phyloP scores from a whole-genome alignment of 1,284 basidiomycete genomes.

The Cutaneotrichosporon sp. region DNA sequence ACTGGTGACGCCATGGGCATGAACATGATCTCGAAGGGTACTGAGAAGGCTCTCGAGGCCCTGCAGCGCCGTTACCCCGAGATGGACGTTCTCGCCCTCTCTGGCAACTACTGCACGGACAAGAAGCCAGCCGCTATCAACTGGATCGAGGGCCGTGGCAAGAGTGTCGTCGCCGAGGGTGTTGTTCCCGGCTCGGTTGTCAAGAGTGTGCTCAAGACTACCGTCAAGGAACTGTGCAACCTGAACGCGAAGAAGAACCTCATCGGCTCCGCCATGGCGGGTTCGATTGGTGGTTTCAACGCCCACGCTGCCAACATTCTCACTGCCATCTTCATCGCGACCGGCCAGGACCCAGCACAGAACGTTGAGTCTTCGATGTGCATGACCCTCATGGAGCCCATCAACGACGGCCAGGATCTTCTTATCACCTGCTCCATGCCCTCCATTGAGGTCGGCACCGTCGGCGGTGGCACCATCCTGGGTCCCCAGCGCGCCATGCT shows the following conservation, averaged over 20 bases:
- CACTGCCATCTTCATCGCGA: conserved; percentile 92
- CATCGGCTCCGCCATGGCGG: conserved; percentile 96
- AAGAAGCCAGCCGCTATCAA: conserved; percentile 99
- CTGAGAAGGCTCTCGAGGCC: conserved; percentile 83
- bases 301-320: conserved; percentile 98
- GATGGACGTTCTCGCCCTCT: conserved; percentile 89
- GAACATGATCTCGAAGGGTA: conserved; percentile 99
- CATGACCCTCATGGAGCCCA: conserved; percentile 97
- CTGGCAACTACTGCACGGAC: conserved; percentile 99
- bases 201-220: conserved; percentile 89
- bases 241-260: conserved; percentile 98
- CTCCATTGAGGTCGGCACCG: conserved; percentile 91
- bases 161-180: conserved; percentile 95
- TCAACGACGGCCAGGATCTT: conserved; percentile 83
- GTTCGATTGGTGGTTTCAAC: conserved; percentile 94
- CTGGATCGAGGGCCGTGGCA: conserved; percentile 98
- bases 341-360: conserved; percentile 98
- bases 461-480: conserved; percentile 91
- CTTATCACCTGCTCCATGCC: conserved; percentile 92
- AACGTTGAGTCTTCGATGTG: conserved; percentile 98
- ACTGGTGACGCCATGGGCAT: conserved; percentile 99
- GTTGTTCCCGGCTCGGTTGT: conserved; percentile 85
- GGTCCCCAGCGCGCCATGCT: conserved; percentile 83
- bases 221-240: conserved; percentile 82
- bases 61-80: conserved; percentile 80